Evolutionary conservation across 352 stramenopile species (phyloP).

Genomic region (Globisporangium abappressorium): DNA sequence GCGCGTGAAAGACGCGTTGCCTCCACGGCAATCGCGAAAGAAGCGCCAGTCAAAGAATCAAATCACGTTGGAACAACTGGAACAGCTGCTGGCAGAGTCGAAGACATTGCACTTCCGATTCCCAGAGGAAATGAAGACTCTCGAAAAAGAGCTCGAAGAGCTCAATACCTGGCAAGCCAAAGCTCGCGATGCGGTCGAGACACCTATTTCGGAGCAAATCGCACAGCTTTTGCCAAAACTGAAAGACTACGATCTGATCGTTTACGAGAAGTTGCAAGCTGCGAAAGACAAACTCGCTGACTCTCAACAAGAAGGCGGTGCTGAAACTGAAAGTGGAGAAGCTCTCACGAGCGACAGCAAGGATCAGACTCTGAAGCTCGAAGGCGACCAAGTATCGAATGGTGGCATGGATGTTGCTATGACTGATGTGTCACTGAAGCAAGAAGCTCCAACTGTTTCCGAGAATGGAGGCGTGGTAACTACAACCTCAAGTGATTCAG

Average conservation of each 20-base stretch:
- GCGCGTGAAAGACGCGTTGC: conserved; percentile 68
- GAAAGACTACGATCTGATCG: conserved; percentile 53
- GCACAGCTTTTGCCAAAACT: conserved; percentile 40
- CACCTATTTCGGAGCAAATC: conserved; percentile 33
- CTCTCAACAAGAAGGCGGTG: not conserved
- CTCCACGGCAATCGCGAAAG: conserved; percentile 75
- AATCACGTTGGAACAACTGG: conserved; percentile 60
- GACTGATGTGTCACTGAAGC: not conserved
- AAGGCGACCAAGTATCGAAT: not conserved
- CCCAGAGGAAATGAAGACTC: conserved; percentile 69
- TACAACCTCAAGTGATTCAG: not conserved
- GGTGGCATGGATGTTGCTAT: not conserved
- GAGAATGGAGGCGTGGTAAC: not conserved
- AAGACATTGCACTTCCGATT: conserved; percentile 65
- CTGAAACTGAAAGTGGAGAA: conserved; percentile 1
- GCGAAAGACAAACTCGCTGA: conserved; percentile 39
- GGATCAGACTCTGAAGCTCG: conserved; percentile 2
- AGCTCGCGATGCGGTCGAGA: conserved; percentile 48
- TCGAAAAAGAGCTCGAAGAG: conserved; percentile 73
- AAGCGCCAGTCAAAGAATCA: conserved; percentile 63
- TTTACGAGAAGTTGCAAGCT: conserved; percentile 59
- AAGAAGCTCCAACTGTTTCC: not conserved
- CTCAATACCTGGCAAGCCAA: conserved; percentile 61
- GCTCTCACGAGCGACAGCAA: not conserved
- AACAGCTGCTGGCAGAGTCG: conserved; percentile 54